Conservation (phyloP, 352 stramenopile genomes). For the Lagenidium sp. region DNA sequence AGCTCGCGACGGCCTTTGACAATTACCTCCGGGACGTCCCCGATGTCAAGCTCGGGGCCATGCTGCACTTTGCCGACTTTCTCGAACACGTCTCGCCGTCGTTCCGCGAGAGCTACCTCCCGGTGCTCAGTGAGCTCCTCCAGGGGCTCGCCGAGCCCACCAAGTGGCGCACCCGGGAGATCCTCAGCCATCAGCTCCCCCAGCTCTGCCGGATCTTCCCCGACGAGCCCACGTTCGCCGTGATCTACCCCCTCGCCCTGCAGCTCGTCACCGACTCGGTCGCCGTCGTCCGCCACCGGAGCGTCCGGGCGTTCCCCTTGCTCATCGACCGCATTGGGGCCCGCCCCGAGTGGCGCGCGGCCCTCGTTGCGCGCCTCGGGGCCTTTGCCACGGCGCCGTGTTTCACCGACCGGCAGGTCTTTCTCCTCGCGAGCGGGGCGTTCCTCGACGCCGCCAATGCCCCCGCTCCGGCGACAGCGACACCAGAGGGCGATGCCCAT, state of each 20-base stretch:
- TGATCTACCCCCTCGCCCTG: conserved; percentile 68
- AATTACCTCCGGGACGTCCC: conserved; percentile 76
- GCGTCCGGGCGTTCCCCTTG: conserved; percentile 59
- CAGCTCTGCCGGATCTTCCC: conserved; percentile 69
- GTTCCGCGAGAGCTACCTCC: conserved; percentile 73
- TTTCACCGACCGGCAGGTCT: conserved; percentile 65
- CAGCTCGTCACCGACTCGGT: conserved; percentile 73
- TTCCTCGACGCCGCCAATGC: conserved; percentile 27
- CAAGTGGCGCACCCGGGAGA: conserved; percentile 79
- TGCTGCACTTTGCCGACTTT: conserved; percentile 85
- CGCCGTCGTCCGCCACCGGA: conserved; percentile 59
- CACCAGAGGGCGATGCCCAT: not conserved
- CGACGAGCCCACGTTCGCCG: conserved; percentile 53
- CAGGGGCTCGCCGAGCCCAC: conserved; percentile 45
- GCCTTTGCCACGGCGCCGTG: conserved; percentile 38
- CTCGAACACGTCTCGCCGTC: conserved; percentile 56
- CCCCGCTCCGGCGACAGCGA: conserved; percentile 1
- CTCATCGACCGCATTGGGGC: conserved; percentile 35
- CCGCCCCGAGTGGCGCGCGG: conserved; percentile 37
- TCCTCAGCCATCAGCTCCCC: conserved; percentile 65
- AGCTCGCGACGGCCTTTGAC: conserved; percentile 78
- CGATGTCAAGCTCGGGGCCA: conserved; percentile 73
- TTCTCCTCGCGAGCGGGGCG: conserved; percentile 47
- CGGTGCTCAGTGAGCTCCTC: conserved; percentile 58
- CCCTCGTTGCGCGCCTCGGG: conserved; percentile 37